A percentile compares a stretch with the other conserved stretches of the same genome.
phyloP scores from a whole-genome alignment of 805 yeast genomes.

The Ogataea populi-albae region DNA sequence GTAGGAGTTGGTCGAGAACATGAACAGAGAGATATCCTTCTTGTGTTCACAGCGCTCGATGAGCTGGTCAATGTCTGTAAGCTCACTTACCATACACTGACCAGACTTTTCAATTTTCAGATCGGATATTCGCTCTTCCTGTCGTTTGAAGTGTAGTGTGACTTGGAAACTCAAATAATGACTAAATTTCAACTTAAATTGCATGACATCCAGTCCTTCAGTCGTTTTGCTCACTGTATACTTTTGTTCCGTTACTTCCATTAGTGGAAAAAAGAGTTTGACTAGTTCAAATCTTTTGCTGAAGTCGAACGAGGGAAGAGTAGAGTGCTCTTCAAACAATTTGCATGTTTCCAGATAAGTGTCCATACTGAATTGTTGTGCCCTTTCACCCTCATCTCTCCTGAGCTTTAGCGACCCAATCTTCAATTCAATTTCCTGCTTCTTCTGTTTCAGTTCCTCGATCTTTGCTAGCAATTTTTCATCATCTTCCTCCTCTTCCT shows the following conservation, averaged over 20 bases:
- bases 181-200: conserved; percentile 15
- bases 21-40: conserved; percentile 25
- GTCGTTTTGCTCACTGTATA: background rate
- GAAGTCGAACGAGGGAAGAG: conserved; percentile 30
- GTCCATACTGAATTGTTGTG: conserved; percentile 15
- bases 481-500: conserved; percentile 15
- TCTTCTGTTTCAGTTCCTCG: conserved; percentile 8
- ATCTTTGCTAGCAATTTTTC: conserved; percentile 7
- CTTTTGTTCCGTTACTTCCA: conserved; percentile 19
- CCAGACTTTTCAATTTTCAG: conserved; percentile 12
- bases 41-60: conserved; percentile 7
- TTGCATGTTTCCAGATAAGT: conserved; percentile 16
- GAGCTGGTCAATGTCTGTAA: conserved; percentile 16
- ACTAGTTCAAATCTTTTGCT: conserved; percentile 20
- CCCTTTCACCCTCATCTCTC: conserved; percentile 1
- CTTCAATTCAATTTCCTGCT: conserved; percentile 2
- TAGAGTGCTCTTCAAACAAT: conserved; percentile 20
- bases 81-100: conserved; percentile 12
- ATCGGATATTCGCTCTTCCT: conserved; percentile 9
- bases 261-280: conserved; percentile 27
- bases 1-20: conserved; percentile 25
- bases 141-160: conserved; percentile 9
- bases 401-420: conserved; percentile 3
- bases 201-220: conserved; percentile 4
- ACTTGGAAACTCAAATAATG: conserved; percentile 17